Conservation (phyloP, 2,329 filamentous ascomycete genomes). For the Neocucurbitaria cava region DNA sequence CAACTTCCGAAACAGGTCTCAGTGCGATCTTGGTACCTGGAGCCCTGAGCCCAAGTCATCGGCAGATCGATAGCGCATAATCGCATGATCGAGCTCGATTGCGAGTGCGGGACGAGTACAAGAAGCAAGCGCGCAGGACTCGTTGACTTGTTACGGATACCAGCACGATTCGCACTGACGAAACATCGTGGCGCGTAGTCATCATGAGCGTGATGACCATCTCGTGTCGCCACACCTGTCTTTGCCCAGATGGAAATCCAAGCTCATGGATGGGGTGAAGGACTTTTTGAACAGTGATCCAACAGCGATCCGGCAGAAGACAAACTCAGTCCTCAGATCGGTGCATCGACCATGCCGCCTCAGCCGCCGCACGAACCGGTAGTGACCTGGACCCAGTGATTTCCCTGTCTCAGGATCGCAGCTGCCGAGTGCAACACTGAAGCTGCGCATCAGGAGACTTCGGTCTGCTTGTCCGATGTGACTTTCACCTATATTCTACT, state of each 20-base stretch:
- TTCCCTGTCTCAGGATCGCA: neutral
- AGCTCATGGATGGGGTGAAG: neutral
- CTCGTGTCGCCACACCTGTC: slow-evolving; percentile 1
- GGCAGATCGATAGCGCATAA: neutral
- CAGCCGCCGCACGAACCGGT: neutral
- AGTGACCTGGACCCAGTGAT: neutral
- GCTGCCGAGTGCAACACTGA: neutral
- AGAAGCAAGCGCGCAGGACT: neutral
- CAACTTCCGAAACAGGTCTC: slow-evolving; percentile 9
- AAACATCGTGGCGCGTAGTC: neutral
- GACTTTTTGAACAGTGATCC: neutral
- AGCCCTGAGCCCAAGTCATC: neutral
- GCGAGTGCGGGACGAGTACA: neutral
- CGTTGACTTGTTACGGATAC: neutral
- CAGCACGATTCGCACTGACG: neutral
- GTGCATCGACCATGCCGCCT: neutral
- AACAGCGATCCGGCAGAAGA: neutral
- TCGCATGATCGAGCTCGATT: neutral
- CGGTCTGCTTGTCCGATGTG: neutral
- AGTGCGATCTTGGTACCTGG: slow-evolving; percentile 1
- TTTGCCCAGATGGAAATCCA: neutral
- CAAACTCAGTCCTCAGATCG: neutral
- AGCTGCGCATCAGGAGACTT: neutral
- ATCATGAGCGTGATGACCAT: neutral
- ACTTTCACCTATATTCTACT: neutral